Evolutionary conservation across 192 early-diverging fungal species (phyloP), one percentile per base, ranked within the genome.

Genomic region (Thamnidium elegans): DNA sequence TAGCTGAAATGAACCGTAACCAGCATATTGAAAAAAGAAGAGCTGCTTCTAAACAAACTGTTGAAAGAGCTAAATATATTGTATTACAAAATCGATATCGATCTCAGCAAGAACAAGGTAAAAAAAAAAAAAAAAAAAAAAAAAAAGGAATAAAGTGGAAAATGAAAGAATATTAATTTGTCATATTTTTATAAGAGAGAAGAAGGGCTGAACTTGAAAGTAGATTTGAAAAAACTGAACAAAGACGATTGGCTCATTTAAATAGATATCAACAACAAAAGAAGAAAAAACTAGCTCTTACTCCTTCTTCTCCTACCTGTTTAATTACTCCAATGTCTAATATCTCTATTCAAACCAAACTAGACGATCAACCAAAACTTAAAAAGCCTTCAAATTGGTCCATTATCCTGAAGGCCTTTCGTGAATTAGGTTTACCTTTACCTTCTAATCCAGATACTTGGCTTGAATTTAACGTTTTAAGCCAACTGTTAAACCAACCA

Each of bases 401-500:
- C 19, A 30, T 46, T 20, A 19, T 65, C 4, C 26, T 63, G 6
- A 48, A 64, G 13, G 62, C 62, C 5, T 70, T 63, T 32, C 34
- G 36, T 2, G 44, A 62, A n/a, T 48, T 70, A 20, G 54, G 62
- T 3, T 42, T 70, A 10, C 46, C 55, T 20, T 19, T 34, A 3
- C 32, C 53, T 4, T 44, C 47, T 9, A 23, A 53, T 11, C 59
- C 20, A 46, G 45, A 62, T 10, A 63, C 62, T 17, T 45, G 42
- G 32, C 31, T 71, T 9, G 55, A 68, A 7, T 79, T 79, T 56
- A 55, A 71, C 10, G 63, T 60, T 15, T 48, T 79, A 1, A 66
- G 62, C 0, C 34, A 66, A 15, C n/a, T 71, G 52, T 20, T 79
- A 39, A 65, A 76, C 31, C 53, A 70, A 10, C 65, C 69, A 30